Evolutionary conservation across 228 moss, liverwort and hornwort species (phyloP).

Genomic region (Sphagnum magellanicum): DNA sequence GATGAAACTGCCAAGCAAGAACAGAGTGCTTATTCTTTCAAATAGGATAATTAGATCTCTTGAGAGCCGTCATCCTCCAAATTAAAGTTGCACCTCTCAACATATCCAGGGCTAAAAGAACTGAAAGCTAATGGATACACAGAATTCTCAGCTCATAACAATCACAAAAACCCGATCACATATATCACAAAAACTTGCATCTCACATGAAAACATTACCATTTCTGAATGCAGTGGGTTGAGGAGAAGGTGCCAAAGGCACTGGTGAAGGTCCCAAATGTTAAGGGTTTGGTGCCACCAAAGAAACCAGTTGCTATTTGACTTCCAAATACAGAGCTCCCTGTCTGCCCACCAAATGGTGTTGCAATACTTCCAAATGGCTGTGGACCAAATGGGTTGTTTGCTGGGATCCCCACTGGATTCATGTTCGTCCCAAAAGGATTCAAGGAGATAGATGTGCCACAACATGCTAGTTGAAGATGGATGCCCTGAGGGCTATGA

Average conservation of each 20-base stretch:
- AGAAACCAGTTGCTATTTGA: constrained; percentile 53
- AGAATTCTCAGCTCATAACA: too few species aligned
- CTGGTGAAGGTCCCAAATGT: constrained; percentile 41
- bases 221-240: constrained; percentile 46
- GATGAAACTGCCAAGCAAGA: too few species aligned
- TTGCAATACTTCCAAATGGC: constrained; percentile 39
- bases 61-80: too few species aligned
- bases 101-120: too few species aligned
- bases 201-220: constrained; percentile 6
- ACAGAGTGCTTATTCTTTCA: too few species aligned
- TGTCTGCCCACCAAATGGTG: constrained; percentile 48
- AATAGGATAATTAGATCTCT: too few species aligned
- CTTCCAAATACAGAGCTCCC: constrained; percentile 52
- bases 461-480: constrained; percentile 29
- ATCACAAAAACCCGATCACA: too few species aligned
- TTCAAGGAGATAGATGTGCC: constrained; percentile 24
- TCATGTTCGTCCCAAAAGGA: constrained; percentile 30
- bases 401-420: constrained; percentile 10
- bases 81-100: too few species aligned
- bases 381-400: constrained; percentile 50
- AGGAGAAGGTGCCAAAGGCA: constrained; percentile 41
- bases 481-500: constrained; percentile 48
- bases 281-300: constrained; percentile 40
- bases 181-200: too few species aligned
- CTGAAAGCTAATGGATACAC: too few species aligned